Base-by-base conservation (phyloP, 2,329 filamentous ascomycete genomes). In the Neopestalotiopsis rosae region DNA sequence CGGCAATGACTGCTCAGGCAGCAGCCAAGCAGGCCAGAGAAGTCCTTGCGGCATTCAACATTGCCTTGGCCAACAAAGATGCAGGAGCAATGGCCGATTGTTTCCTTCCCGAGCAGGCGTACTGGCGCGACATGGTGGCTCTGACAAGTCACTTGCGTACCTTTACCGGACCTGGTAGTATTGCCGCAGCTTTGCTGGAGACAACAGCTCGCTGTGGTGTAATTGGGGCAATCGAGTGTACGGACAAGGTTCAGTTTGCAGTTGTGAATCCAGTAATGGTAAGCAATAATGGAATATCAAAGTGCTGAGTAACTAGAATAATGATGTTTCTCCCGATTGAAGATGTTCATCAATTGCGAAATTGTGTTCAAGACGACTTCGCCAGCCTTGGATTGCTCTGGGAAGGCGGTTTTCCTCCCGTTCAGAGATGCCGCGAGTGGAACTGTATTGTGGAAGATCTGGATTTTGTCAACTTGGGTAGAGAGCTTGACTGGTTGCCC, bases 71-170 rank as follows among this genome's bases (percentile, higher is more conserved):
- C 1, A 59, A 61, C 12, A 66, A 68, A 5, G 74, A 80, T 68
- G 66, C 62, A 5, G 32, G 66, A 3, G 68, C 69, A 1, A 65
- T 82, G 1, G 70, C 71, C 9, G 34, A 17, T 42, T 78, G 76
- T 58, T 81, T 81, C 70, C 76, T 76, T 58, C 5, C 68, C 3
- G 69, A 66, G 2, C 78, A 81, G 70, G 75, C 78, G 4, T 82
- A 77, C 71, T 82, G 80, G 80, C 78, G 76, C 24, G 81, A 82
- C 64, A 69, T 74, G 56, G 42, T 82, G 30, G 79, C 79, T 0
- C 67, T 82, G 28, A 82, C 80, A 0, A 80, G 72, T 66, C 78
- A 82, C 57, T 52, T 81, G n/a, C 79, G 81, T 12, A 81, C 79
- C 2, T 79, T 81, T 59, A 71, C 38, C 3, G 67, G 62, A 0